phyloP scores from a whole-genome alignment of 768 basidiomycete species.

The Macrolepiota fuliginosa region DNA sequence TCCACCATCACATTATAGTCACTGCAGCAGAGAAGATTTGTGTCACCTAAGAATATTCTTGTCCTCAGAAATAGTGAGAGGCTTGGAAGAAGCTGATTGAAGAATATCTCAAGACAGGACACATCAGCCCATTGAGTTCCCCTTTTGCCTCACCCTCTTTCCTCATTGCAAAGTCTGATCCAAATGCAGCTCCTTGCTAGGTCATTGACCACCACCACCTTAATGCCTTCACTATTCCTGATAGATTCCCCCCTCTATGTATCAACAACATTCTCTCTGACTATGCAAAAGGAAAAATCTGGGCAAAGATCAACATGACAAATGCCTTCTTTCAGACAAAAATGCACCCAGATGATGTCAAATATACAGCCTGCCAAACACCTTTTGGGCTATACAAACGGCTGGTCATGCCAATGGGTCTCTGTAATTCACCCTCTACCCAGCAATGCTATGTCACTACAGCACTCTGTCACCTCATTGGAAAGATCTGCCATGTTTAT shows the following conservation, averaged over 20 bases:
- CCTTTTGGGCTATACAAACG: constrained; percentile 33
- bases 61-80: constrained; percentile 29
- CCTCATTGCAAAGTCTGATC: background rate
- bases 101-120: constrained; percentile 29
- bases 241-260: constrained; percentile 17
- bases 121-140: constrained; percentile 25
- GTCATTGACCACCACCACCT: constrained; percentile 32
- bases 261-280: constrained; percentile 24
- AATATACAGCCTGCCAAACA: constrained; percentile 22
- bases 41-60: constrained; percentile 22
- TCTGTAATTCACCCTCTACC: constrained; percentile 27
- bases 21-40: background rate
- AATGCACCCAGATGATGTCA: constrained; percentile 18
- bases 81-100: constrained; percentile 32
- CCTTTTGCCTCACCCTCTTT: constrained; percentile 27
- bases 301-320: constrained; percentile 37
- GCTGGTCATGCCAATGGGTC: constrained; percentile 36
- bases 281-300: constrained; percentile 34
- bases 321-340: constrained; percentile 30
- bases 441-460: constrained; percentile 27
- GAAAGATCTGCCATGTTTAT: constrained; percentile 36
- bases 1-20: background rate
- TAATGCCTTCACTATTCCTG: constrained; percentile 20
- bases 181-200: constrained; percentile 26
- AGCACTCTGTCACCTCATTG: constrained; percentile 30